Percentiles rank a stretch among this genome's conserved stretches.
phyloP scores from a whole-genome alignment of 2,329 filamentous ascomycete genomes.

The Cercospora brassicicola region DNA sequence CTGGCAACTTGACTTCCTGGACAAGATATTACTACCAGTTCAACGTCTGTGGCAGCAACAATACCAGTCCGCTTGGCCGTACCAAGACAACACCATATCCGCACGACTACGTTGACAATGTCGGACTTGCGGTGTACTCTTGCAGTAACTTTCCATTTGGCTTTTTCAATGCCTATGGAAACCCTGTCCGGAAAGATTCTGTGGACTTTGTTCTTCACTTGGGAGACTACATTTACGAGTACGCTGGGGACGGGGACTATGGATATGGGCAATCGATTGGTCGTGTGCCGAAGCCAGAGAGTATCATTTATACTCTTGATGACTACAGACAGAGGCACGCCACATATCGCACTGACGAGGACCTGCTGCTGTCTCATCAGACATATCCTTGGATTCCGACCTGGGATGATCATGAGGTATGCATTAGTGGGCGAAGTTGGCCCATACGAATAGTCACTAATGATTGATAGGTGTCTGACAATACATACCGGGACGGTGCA shows the following conservation, averaged over 20 bases:
- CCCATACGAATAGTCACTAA: too few relatives aligned
- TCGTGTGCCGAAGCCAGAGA: slow-evolving; percentile 56
- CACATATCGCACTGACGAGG: slow-evolving; percentile 62
- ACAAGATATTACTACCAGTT: slow-evolving; percentile 72
- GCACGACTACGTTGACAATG: slow-evolving; percentile 56
- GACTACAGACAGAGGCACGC: slow-evolving; percentile 62
- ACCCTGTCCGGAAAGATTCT: slow-evolving; percentile 45
- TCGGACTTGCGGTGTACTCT: slow-evolving; percentile 68
- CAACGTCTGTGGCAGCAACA: slow-evolving; percentile 63
- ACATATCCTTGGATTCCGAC: slow-evolving; percentile 59
- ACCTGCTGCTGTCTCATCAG: slow-evolving; percentile 58
- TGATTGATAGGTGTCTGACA: slow-evolving; percentile 57
- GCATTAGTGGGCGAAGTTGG: too few relatives aligned
- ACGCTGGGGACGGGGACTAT: slow-evolving; percentile 43
- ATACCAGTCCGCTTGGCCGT: slow-evolving; percentile 62
- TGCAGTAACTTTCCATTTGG: slow-evolving; percentile 63
- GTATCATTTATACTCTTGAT: slow-evolving; percentile 54
- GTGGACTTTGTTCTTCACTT: slow-evolving; percentile 51
- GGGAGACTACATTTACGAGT: slow-evolving; percentile 66
- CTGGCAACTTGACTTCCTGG: slow-evolving; percentile 60
- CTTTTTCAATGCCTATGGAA: slow-evolving; percentile 43
- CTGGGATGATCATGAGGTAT: slow-evolving; percentile 16
- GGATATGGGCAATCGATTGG: slow-evolving; percentile 53
- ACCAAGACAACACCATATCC: slow-evolving; percentile 68
- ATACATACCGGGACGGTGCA: slow-evolving; percentile 64